Evolutionary conservation across 176 grass and related monocot species (phyloP).

Genomic region (Oryza australiensis): DNA sequence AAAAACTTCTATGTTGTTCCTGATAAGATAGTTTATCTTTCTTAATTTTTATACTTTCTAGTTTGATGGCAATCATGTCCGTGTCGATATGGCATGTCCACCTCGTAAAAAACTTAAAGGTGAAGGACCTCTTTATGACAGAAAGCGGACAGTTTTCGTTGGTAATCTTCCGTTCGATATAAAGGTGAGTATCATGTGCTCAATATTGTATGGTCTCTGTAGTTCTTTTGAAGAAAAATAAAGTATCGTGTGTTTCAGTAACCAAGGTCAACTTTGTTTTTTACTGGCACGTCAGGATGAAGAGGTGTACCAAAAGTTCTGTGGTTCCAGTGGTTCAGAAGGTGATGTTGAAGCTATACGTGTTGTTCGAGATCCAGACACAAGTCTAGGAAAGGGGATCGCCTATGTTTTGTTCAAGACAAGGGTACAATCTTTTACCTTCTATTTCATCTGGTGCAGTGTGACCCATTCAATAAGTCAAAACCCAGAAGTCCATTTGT

Average conservation of each 20-base stretch:
- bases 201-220: slow-evolving; percentile 2
- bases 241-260: slow-evolving; percentile 1
- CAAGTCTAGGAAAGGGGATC: slow-evolving; percentile 89
- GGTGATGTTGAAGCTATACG: slow-evolving; percentile 79
- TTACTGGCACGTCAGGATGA: slow-evolving; percentile 71
- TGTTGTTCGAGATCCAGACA: slow-evolving; percentile 75
- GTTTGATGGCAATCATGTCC: slow-evolving; percentile 92
- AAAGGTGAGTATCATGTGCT: slow-evolving; percentile 53
- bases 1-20: neutral
- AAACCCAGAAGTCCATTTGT: neutral
- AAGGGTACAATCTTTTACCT: slow-evolving; percentile 61
- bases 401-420: slow-evolving; percentile 96
- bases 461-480: neutral
- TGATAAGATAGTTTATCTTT: slow-evolving; percentile 16
- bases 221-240: neutral
- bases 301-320: slow-evolving; percentile 87
- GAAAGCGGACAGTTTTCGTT: slow-evolving; percentile 90
- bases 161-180: slow-evolving; percentile 97
- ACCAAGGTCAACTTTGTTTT: slow-evolving; percentile 13
- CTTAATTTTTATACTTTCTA: slow-evolving; percentile 36
- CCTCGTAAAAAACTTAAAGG: slow-evolving; percentile 85
- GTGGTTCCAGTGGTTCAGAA: slow-evolving; percentile 57
- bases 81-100: slow-evolving; percentile 84
- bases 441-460: slow-evolving; percentile 6
- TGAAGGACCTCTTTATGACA: slow-evolving; percentile 83